Evolutionary conservation across 2,329 filamentous ascomycete genomes (phyloP), one percentile per base, ranked within the genome.

Genomic region (Didymella exigua): DNA sequence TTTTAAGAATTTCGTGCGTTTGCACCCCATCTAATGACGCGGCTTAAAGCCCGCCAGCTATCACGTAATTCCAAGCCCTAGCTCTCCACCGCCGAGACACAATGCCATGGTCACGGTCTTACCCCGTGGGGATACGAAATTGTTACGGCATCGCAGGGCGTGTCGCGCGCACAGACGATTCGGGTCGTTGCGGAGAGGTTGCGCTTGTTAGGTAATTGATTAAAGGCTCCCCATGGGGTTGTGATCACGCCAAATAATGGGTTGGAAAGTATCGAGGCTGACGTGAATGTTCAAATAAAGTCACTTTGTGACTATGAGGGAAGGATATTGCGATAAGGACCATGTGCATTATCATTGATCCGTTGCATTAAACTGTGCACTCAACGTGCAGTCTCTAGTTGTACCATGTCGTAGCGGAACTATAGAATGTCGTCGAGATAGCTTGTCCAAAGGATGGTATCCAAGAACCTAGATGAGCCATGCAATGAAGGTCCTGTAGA

Each of bases 401-500:
- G 10, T 34, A 19, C 23, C 18, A 34, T 14, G 18, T 42, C n/a
- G 19, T 46, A 50, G 30, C 46, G 41, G n/a, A n/a, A n/a, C n/a
- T n/a, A n/a, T n/a, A n/a, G n/a, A 55, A 24, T 21, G 41, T 24
- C 2, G 33, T 9, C 23, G 16, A 24, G 5, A 51, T 24, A 21
- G 45, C 13, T 6, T 26, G 23, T 27, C 16, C 18, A 19, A 31
- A 14, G 31, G 24, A n/a, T 41, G 33, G 7, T 19, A n/a, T 40
- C 13, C 13, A 13, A 18, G 16, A 37, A 10, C 29, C 37, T 81
- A 88, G 66, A 88, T 85, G 60, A 88, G 70, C 85, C 85, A 88
- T 5, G 83, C 74, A 18, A 88, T 69, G 66, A 84, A 87, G 2
- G 65, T 81, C 48, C 75, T 76, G 69, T 88, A 88, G 71, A 87